Base-by-base conservation (phyloP, 192 early-diverging fungal species). In the Mortierella alpina region DNA sequence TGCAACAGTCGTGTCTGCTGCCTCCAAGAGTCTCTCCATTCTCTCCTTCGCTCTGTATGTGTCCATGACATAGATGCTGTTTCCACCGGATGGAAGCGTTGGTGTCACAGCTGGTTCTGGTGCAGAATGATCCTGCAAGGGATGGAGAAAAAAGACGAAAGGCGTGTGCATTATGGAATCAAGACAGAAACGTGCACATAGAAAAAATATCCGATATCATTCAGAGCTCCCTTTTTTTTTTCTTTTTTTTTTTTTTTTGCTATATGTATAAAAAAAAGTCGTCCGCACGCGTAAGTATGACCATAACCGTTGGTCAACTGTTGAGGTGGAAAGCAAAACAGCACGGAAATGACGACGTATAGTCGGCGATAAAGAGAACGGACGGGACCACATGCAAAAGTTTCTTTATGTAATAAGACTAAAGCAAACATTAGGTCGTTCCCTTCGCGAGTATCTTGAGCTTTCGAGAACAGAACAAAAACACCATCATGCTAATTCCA, bases 401-500 rank as follows among this genome's bases (percentile, higher is more conserved):
- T 31, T 31, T 14, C 39, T 59, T 58, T 23, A 15, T 56, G 54
- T 9, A 59, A 42, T 41, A 15, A 13, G 39, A 59, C 39, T n/a
- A 48, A 15, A 5, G 5, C 10, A 23, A 0, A 18, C 4, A 8
- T 55, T 50, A 80, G 0, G 77, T 68, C 2, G 77, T 72, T 42
- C 77, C 77, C 23, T 74, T 82, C 23, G 80, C 72, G 0, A 75
- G 68, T 46, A 44, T 46, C 40, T 70, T 73, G 1, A 82, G 67
- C 50, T 82, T 82, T 14, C 80, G 53, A 15, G 73, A 70, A 42
- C 80, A 82, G 49, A 69, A 82, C 14, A 63, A 53, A 61, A 82
- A 82, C 0, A 82, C 80, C 66, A 75, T 74, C 72, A 71, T 71
- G 47, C 80, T 82, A 40, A 82, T 67, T 13, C 80, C 72, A 15